Evolutionary conservation across 78 protist species (phyloP).

Genomic region (Speleostelium caveatum): DNA sequence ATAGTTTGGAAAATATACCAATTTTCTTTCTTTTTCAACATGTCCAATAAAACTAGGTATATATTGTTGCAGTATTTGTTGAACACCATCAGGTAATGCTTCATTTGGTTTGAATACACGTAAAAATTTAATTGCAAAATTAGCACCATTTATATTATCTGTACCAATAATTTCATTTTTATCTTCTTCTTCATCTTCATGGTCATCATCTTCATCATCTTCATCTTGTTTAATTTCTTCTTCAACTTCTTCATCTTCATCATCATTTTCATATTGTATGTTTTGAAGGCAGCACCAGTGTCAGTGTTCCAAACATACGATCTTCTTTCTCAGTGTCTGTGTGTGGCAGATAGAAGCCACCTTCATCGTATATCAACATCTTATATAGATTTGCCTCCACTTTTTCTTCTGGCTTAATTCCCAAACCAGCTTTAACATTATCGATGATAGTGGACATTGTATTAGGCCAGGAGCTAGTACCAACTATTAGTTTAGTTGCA

Average conservation of each 20-base stretch:
- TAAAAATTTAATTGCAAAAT: not conserved
- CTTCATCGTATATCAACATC: too few relatives aligned
- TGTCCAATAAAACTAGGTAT: too few relatives aligned
- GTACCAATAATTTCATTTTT: too few relatives aligned
- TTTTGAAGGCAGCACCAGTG: constrained; percentile 1
- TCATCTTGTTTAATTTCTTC: too few relatives aligned
- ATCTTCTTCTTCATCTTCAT: not conserved
- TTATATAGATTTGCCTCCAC: not conserved
- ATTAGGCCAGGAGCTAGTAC: not conserved
- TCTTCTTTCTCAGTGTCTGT: constrained; percentile 27
- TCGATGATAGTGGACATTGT: not conserved
- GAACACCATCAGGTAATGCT: not conserved
- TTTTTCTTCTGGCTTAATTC: not conserved
- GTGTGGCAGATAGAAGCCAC: constrained; percentile 41
- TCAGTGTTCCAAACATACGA: too few relatives aligned
- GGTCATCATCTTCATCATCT: too few relatives aligned
- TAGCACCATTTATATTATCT: not conserved
- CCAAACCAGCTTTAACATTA: not conserved
- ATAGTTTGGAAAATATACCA: not conserved
- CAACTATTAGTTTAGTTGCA: too few relatives aligned
- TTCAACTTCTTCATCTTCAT: not conserved
- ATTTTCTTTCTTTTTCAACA: not conserved
- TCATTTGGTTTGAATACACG: not conserved
- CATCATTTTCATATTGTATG: not conserved
- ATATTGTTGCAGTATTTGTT: not conserved